Conservation (phyloP, 164 flowering plant genomes). For the Warburgia ugandensis region DNA sequence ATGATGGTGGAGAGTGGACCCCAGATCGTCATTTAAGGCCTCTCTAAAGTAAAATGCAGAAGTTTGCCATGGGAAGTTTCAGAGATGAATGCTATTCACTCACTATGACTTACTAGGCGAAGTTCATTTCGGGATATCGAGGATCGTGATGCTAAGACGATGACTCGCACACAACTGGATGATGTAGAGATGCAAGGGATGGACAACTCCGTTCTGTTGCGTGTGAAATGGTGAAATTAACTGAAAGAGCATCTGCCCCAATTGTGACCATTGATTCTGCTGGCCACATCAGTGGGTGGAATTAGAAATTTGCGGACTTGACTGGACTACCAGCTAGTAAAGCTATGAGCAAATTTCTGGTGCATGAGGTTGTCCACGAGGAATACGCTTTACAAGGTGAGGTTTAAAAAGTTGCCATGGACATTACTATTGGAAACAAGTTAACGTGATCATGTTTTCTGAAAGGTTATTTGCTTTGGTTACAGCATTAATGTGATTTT, state of each 20-base stretch:
- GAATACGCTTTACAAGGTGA: slow-evolving; percentile 14
- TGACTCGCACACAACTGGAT: not conserved
- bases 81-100: slow-evolving; percentile 26
- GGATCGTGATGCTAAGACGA: not conserved
- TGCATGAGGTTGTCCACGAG: slow-evolving; percentile 7
- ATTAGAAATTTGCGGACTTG: slow-evolving; percentile 16
- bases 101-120: slow-evolving; percentile 22
- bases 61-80: slow-evolving; percentile 24
- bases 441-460: not conserved
- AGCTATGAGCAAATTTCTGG: slow-evolving; percentile 12
- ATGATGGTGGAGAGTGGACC: slow-evolving; percentile 22
- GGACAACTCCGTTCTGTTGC: slow-evolving; percentile 12
- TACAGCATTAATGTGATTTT: no score
- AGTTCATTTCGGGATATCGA: slow-evolving; percentile 19
- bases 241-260: slow-evolving; percentile 15
- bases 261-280: slow-evolving; percentile 17
- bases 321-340: slow-evolving; percentile 7
- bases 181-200: slow-evolving; percentile 4
- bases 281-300: slow-evolving; percentile 24
- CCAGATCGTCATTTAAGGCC: slow-evolving; percentile 27
- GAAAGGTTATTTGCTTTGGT: no score
- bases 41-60: slow-evolving; percentile 20
- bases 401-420: not conserved
- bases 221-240: slow-evolving; percentile 11
- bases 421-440: not conserved